Percentiles rank a stretch among this genome's conserved stretches.
These are phyloP conservation scores for Rhododendron kiyosumense DNA, from an alignment of 148 eudicot genomes.

Conservation along the genomic window DNA sequence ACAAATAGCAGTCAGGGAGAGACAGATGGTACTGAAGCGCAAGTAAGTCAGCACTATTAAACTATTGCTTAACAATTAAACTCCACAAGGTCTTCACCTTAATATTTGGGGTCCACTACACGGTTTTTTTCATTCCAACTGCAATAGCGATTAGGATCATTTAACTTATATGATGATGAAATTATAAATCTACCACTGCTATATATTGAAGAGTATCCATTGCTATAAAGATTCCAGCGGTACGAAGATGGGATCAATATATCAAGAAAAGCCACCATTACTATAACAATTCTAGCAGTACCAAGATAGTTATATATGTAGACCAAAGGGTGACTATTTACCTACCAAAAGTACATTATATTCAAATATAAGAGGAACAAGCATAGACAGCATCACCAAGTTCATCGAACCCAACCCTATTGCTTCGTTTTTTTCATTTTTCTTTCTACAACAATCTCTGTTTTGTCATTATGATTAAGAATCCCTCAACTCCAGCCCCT, in stretches of 20 bases:
- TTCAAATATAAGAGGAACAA: neutral
- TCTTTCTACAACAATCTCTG: neutral
- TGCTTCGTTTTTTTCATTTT: neutral
- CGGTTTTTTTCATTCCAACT: neutral
- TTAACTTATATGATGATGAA: neutral
- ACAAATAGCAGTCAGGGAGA: neutral
- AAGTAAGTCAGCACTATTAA: neutral
- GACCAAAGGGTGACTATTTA: neutral
- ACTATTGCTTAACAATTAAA: neutral
- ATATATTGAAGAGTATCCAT: neutral
- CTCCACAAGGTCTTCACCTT: neutral
- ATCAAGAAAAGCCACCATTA: neutral
- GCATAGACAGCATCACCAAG: neutral
- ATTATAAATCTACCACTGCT: neutral
- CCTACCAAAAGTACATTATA: neutral
- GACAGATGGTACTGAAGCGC: neutral
- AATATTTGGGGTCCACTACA: neutral
- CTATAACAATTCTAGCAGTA: neutral
- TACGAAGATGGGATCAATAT: neutral
- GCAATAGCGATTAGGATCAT: neutral
- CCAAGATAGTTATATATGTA: neutral
- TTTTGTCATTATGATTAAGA: neutral
- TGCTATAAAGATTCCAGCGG: neutral
- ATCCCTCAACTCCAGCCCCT: neutral
- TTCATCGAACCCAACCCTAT: neutral